Evolutionary conservation across 495 filamentous ascomycete species (phyloP).

Genomic region (Acidomyces sp.): DNA sequence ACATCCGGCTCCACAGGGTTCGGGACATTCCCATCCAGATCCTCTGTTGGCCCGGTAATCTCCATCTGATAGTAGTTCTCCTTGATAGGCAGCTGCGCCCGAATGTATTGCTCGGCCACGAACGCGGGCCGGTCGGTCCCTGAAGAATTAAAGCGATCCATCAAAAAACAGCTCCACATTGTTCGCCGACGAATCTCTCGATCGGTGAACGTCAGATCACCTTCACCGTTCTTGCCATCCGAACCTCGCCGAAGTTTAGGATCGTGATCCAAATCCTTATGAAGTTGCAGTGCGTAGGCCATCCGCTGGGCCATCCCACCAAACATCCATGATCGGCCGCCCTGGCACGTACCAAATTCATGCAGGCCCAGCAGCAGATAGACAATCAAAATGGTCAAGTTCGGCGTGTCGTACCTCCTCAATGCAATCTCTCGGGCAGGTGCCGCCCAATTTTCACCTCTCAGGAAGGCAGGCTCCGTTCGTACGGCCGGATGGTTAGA

Average conservation of each 20-base stretch:
- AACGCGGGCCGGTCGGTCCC: constrained; percentile 91
- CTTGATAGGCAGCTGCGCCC: constrained; percentile 80
- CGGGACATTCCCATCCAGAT: constrained; percentile 58
- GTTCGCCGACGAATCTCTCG: constrained; percentile 81
- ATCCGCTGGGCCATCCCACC: constrained; percentile 90
- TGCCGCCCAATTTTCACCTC: constrained; percentile 80
- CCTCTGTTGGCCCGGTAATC: constrained; percentile 77
- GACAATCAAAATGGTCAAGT: constrained; percentile 86
- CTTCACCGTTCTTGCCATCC: constrained; percentile 42
- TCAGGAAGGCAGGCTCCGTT: constrained; percentile 71
- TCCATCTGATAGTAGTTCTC: constrained; percentile 86
- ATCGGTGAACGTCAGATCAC: constrained; percentile 71
- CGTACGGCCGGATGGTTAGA: constrained; percentile 86
- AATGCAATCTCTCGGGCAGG: constrained; percentile 73
- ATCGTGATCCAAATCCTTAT: constrained; percentile 85
- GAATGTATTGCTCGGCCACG: constrained; percentile 73
- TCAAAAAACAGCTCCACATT: constrained; percentile 96
- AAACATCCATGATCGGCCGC: constrained; percentile 82
- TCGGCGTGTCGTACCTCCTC: constrained; percentile 82
- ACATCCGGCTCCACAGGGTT: constrained; percentile 50
- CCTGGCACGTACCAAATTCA: constrained; percentile 94
- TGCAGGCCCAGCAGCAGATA: constrained; percentile 80
- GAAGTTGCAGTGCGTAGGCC: constrained; percentile 90
- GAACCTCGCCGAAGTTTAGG: constrained; percentile 35
- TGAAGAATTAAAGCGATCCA: constrained; percentile 96